A percentile compares a stretch with the other conserved stretches of the same genome.
Conservation (phyloP, 768 basidiomycete genomes). For the Termitomyces sp. region DNA sequence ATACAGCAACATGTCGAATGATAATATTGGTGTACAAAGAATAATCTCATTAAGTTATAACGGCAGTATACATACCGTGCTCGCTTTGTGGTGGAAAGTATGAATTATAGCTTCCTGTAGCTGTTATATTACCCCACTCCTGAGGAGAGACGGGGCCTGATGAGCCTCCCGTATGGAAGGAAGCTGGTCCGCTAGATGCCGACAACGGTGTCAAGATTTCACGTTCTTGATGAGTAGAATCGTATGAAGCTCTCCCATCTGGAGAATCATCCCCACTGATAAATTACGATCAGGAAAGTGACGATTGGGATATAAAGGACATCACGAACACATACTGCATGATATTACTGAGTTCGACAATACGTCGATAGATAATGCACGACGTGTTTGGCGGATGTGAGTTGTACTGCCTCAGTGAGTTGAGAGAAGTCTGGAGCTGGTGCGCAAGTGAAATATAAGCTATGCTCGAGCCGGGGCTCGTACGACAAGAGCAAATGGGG, state of each 20-base stretch:
- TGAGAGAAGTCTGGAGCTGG: constrained; percentile 54
- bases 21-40: constrained; percentile 1
- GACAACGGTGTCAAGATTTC: constrained; percentile 55
- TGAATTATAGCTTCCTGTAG: constrained; percentile 51
- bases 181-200: constrained; percentile 42
- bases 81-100: constrained; percentile 61
- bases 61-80: constrained; percentile 52
- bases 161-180: constrained; percentile 37
- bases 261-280: constrained; percentile 45
- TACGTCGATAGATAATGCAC: constrained; percentile 54
- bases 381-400: constrained; percentile 49
- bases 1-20: constrained; percentile 2
- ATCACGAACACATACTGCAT: constrained; percentile 53
- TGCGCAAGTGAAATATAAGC: constrained; percentile 59
- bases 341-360: constrained; percentile 54
- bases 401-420: constrained; percentile 54
- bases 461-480: constrained; percentile 52
- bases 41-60: constrained; percentile 40
- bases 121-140: constrained; percentile 56
- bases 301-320: neutral
- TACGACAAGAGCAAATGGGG: constrained; percentile 57
- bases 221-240: constrained; percentile 58
- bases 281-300: constrained; percentile 7
- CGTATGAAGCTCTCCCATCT: constrained; percentile 46
- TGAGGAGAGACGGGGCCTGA: constrained; percentile 47